Conservation (phyloP, 2,329 filamentous ascomycete genomes). For the Didymella segeticola region DNA sequence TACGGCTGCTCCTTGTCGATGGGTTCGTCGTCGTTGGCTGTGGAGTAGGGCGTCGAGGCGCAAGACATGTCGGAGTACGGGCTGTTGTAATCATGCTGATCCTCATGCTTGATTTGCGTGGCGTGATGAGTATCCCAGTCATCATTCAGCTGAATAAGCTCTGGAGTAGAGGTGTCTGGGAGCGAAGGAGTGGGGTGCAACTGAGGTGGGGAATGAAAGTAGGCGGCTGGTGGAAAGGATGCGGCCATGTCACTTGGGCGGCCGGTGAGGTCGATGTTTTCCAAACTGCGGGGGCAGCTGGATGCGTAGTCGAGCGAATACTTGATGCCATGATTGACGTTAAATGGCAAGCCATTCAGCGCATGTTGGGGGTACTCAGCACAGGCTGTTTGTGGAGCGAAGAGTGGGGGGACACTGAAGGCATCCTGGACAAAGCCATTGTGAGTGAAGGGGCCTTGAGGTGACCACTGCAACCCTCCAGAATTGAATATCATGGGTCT, state of each 20-base stretch:
- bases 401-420: constrained; percentile 22
- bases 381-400: constrained; percentile 12
- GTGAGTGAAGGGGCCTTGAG: constrained; percentile 20
- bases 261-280: constrained; percentile 20
- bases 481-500: constrained; percentile 23
- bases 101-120: constrained; percentile 26
- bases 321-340: constrained; percentile 29
- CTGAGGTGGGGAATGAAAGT: constrained; percentile 39
- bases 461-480: constrained; percentile 31
- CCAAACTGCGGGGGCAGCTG: constrained; percentile 36
- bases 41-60: constrained; percentile 30
- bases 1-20: constrained; percentile 70
- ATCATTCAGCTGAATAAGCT: constrained; percentile 31
- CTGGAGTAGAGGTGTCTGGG: constrained; percentile 26
- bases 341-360: constrained; percentile 30
- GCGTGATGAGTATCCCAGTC: constrained; percentile 34
- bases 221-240: constrained; percentile 42
- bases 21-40: constrained; percentile 23
- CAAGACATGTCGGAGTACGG: constrained; percentile 32
- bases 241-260: constrained; percentile 23
- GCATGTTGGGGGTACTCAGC: constrained; percentile 24
- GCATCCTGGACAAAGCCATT: constrained; percentile 20
- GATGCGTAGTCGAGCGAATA: constrained; percentile 23
- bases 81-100: constrained; percentile 25
- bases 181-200: constrained; percentile 30